Evolutionary conservation across 2,329 filamentous ascomycete genomes (phyloP).

Genomic region (Dactylellina parvicollis): DNA sequence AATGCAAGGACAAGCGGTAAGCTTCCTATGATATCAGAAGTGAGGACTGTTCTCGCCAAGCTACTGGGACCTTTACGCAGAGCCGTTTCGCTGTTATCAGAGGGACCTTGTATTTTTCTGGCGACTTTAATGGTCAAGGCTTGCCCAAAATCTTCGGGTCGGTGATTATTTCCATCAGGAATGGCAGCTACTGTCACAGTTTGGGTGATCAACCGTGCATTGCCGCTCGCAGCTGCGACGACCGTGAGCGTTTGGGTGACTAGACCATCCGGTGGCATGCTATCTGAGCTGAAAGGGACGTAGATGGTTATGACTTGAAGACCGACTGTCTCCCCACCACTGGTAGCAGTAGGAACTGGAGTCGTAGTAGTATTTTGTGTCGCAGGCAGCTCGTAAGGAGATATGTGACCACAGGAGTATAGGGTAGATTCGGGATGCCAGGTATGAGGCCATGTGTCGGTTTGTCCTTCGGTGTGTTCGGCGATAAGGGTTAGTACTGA

Average conservation of each 20-base stretch:
- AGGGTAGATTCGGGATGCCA: neutral
- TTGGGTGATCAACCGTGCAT: neutral
- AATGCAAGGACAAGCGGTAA: too few species aligned
- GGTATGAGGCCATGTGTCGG: neutral
- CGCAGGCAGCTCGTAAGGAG: neutral
- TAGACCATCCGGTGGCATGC: neutral
- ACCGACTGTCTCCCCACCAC: neutral
- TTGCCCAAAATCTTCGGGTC: neutral
- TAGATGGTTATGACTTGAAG: neutral
- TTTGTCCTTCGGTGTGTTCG: neutral
- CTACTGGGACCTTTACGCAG: neutral
- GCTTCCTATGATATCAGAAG: too few species aligned
- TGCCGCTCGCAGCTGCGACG: neutral
- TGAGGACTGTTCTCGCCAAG: too few species aligned
- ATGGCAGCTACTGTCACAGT: neutral
- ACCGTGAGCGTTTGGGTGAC: neutral
- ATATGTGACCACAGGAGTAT: neutral
- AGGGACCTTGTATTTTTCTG: neutral
- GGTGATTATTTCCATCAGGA: neutral
- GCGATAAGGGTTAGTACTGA: neutral
- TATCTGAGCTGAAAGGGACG: neutral
- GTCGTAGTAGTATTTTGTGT: neutral
- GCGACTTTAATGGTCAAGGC: neutral
- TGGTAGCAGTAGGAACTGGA: too few species aligned
- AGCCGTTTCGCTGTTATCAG: neutral